phyloP scores from a whole-genome alignment of 2,329 filamentous ascomycete species.

The Penicillium crustosum region DNA sequence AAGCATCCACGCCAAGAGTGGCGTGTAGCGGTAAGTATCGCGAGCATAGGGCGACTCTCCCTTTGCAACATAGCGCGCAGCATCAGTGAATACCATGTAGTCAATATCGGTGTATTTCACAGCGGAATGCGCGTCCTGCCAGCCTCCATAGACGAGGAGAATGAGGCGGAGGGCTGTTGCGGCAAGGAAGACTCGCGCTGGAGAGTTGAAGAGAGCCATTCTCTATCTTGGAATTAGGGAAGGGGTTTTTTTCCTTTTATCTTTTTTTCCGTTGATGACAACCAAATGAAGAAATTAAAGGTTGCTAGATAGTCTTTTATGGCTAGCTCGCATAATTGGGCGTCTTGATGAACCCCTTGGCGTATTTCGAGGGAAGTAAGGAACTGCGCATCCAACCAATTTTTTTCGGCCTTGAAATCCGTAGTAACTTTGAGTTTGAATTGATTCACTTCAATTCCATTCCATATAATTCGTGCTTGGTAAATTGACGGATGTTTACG shows the following conservation, averaged over 20 bases:
- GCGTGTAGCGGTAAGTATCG: slow-evolving; percentile 96
- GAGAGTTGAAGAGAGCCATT: slow-evolving; percentile 34
- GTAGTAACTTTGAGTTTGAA: not conserved
- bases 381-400: not conserved
- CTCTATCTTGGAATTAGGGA: not conserved
- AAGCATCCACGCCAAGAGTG: slow-evolving; percentile 86
- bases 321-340: slow-evolving; percentile 8
- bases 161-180: slow-evolving; percentile 63
- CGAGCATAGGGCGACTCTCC: slow-evolving; percentile 76
- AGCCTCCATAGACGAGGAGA: slow-evolving; percentile 83
- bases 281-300: not conserved
- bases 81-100: slow-evolving; percentile 97
- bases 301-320: not conserved
- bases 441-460: not conserved
- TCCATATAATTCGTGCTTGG: not conserved
- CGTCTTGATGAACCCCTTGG: not conserved
- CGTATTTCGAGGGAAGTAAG: not conserved
- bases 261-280: not conserved
- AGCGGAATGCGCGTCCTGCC: slow-evolving; percentile 87
- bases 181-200: slow-evolving; percentile 35
- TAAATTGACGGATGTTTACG: slow-evolving; percentile 1
- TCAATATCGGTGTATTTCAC: slow-evolving; percentile 99
- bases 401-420: not conserved
- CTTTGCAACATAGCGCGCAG: slow-evolving; percentile 71
- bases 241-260: too few species aligned